These are phyloP conservation scores for Mortierella sp. DNA, from an alignment of 371 early-diverging fungal genomes.

Conservation along the genomic window DNA sequence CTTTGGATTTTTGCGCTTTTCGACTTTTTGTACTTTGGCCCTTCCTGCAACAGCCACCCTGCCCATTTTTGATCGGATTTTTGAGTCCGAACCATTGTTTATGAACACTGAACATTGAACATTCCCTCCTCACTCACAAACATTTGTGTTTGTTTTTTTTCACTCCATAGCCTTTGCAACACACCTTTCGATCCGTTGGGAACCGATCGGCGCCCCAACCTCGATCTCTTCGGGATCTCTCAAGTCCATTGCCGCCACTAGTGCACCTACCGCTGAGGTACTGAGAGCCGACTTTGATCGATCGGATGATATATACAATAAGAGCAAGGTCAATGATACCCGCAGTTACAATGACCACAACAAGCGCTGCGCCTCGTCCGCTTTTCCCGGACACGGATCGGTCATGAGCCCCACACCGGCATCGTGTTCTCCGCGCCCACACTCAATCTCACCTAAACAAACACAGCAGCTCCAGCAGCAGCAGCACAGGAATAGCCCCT, in stretches of 20 bases:
- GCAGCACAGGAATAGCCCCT: conserved; percentile 12
- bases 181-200: conserved; percentile 48
- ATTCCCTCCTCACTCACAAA: too few relatives aligned
- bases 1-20: not conserved
- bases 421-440: conserved; percentile 2
- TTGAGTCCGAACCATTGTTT: not conserved
- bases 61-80: not conserved
- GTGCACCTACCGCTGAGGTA: not conserved
- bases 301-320: too few relatives aligned
- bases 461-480: conserved; percentile 13
- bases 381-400: too few relatives aligned
- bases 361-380: too few relatives aligned
- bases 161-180: conserved; percentile 43
- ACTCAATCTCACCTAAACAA: not conserved
- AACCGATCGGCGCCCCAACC: conserved; percentile 11
- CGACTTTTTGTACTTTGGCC: conserved; percentile 19
- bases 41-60: not conserved
- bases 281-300: not conserved
- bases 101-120: too few relatives aligned
- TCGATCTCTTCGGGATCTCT: not conserved
- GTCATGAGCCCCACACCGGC: not conserved
- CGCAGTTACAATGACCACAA: too few relatives aligned
- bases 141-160: not conserved
- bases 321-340: too few relatives aligned
- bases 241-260: not conserved